phyloP scores from a whole-genome alignment of 1,284 basidiomycete genomes.

The Salmacisia buchloeana region DNA sequence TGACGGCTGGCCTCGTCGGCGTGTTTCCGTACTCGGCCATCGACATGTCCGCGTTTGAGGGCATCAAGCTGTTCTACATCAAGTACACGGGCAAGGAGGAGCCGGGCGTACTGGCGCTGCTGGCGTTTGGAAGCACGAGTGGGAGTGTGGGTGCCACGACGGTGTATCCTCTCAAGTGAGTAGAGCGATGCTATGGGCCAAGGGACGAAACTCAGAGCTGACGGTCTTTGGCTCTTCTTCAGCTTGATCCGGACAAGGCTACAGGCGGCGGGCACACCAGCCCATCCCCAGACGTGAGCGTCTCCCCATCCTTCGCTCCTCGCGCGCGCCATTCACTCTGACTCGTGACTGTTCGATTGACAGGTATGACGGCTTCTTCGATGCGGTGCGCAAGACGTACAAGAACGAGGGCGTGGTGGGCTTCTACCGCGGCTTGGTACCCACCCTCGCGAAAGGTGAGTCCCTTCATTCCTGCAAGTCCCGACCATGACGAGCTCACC shows the following conservation, averaged over 20 bases:
- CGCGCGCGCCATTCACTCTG: background rate
- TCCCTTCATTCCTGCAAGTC: background rate
- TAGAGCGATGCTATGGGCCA: background rate
- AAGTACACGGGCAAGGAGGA: slow-evolving; percentile 52
- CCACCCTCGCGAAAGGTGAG: slow-evolving; percentile 71
- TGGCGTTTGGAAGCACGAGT: slow-evolving; percentile 52
- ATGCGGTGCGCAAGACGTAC: slow-evolving; percentile 78
- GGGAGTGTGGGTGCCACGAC: slow-evolving; percentile 53
- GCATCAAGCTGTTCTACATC: slow-evolving; percentile 53
- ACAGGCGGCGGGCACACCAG: slow-evolving; percentile 74
- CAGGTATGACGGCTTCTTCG: slow-evolving; percentile 79
- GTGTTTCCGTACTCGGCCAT: slow-evolving; percentile 54
- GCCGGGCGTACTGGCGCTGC: slow-evolving; percentile 50
- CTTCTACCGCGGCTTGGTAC: slow-evolving; percentile 87
- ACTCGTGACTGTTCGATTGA: too few species aligned
- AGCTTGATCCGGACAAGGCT: slow-evolving; percentile 89
- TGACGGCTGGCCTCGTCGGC: slow-evolving; percentile 60
- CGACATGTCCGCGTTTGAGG: slow-evolving; percentile 53
- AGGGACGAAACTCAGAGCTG: background rate
- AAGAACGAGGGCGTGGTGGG: slow-evolving; percentile 82
- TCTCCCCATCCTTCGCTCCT: background rate
- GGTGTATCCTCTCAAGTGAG: slow-evolving; percentile 48
- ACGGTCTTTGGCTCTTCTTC: slow-evolving; percentile 53
- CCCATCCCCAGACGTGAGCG: slow-evolving; percentile 28
- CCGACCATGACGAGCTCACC: too few species aligned